Evolutionary conservation across 257 asterid species (phyloP), one percentile per base, ranked within the genome.

Genomic region (Ophiorrhiza pumila): DNA sequence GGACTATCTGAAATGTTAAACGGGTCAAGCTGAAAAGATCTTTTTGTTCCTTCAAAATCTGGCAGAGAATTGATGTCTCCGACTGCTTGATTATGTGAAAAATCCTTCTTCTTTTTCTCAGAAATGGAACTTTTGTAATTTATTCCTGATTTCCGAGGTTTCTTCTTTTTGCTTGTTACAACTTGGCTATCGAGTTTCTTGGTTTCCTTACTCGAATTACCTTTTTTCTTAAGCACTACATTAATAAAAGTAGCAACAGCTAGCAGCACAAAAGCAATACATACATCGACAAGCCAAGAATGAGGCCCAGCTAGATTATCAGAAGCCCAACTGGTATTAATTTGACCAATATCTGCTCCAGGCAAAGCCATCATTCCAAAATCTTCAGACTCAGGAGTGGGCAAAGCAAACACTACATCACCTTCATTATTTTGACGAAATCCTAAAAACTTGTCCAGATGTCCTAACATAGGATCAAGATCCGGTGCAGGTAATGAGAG

Each of bases 401-500:
- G 90, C 72, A 80, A 82, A 72, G 96, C 85, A 62, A 77, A 84
- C 68, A 83, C 31, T 43, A 61, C 72, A 39, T 84, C 83, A 32
- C 76, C 77, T 65, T 75, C 80, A 17, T 74, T 80, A 59, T 75
- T 78, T 25, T 76, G 70, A 75, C 68, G 79, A 66, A 71, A 77
- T 63, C 70, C 77, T 68, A 83, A 50, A 27, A 81, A 42, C 74
- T 78, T 78, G 25, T 72, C 77, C 42, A 71, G 45, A 13, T 80
- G 80, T 79, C 60, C 69, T 32, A 76, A 35, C 23, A 72, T 18
- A 68, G 79, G 75, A 56, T 42, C 69, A 8, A 66, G 66, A 62
- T 76, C 85, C 27, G 88, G 42, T 71, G 80, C 71, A 14, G 97
- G 91, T 79, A 91, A 74, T 71, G 92, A 77, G 74, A 80, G 87